A percentile compares a stretch with the other conserved stretches of the same genome.
These are phyloP conservation scores for Penicillium ucsense DNA, from an alignment of 495 filamentous ascomycete genomes.

Conservation along the genomic window DNA sequence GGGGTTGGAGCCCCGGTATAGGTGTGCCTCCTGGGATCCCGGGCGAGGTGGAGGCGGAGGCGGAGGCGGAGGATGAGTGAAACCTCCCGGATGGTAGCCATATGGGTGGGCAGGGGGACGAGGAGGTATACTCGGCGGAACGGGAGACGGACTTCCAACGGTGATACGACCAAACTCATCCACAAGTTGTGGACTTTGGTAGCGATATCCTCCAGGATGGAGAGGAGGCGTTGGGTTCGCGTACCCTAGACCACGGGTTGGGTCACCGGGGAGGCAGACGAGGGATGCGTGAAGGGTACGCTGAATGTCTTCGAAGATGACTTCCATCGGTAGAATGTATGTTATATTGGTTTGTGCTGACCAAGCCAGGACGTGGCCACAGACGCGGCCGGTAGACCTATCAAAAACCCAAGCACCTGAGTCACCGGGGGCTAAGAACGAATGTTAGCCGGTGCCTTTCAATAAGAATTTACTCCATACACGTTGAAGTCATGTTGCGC, in stretches of 20 bases:
- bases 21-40: conserved; percentile 12
- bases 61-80: conserved; percentile 12
- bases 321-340: conserved; percentile 92
- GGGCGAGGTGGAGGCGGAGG: conserved; percentile 11
- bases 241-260: conserved; percentile 20
- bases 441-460: conserved; percentile 9
- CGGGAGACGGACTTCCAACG: conserved; percentile 4
- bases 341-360: conserved; percentile 63
- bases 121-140: conserved; percentile 5
- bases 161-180: conserved; percentile 23
- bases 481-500: background rate
- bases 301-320: conserved; percentile 75
- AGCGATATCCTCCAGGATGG: conserved; percentile 8
- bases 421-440: conserved; percentile 62
- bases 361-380: conserved; percentile 85
- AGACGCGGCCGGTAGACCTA: conserved; percentile 65
- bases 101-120: conserved; percentile 7
- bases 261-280: conserved; percentile 30
- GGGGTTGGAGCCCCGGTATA: conserved; percentile 13
- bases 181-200: conserved; percentile 23
- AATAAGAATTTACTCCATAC: conserved; percentile 14
- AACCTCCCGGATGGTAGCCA: conserved; percentile 4
- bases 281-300: conserved; percentile 49
- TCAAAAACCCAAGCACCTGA: conserved; percentile 92
- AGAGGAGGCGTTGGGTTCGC: conserved; percentile 4